Evolutionary conservation across 176 grass and related monocot genomes (phyloP).

Genomic region (Saccharum spontaneum): DNA sequence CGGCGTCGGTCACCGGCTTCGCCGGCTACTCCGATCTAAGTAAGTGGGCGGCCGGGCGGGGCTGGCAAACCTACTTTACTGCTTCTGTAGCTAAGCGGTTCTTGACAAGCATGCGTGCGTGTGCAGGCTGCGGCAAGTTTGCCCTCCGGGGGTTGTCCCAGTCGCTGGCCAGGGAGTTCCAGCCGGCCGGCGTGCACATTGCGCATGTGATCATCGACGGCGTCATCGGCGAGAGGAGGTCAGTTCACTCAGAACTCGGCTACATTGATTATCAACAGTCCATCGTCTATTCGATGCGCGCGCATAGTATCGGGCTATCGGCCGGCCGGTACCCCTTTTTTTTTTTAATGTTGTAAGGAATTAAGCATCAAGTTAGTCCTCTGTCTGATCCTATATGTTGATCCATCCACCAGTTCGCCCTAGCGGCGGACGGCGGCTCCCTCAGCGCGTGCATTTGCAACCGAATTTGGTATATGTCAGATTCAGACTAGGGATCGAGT

Average conservation of each 20-base stretch:
- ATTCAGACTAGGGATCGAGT: background rate
- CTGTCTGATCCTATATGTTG: background rate
- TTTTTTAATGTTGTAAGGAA: background rate
- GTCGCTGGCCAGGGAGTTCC: constrained; percentile 81
- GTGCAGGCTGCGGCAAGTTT: constrained; percentile 85
- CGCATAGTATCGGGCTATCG: background rate
- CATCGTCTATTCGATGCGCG: background rate
- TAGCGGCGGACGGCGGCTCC: too few species aligned
- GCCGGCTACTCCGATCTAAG: constrained; percentile 66
- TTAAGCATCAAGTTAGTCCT: background rate
- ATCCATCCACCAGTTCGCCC: background rate
- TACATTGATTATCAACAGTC: background rate
- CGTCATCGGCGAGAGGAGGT: constrained; percentile 60
- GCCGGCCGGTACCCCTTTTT: background rate
- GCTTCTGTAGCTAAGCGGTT: background rate
- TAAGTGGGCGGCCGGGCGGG: background rate
- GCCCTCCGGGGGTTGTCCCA: constrained; percentile 78
- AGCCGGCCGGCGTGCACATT: constrained; percentile 72
- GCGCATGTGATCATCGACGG: constrained; percentile 86
- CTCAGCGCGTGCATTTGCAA: background rate
- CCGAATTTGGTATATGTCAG: background rate
- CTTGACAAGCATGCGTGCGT: background rate
- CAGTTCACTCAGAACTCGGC: background rate
- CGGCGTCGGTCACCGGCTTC: constrained; percentile 63
- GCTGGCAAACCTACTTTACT: background rate